Evolutionary conservation across 2,329 filamentous ascomycete genomes (phyloP).

Genomic region (Dactylellina drechsleri): DNA sequence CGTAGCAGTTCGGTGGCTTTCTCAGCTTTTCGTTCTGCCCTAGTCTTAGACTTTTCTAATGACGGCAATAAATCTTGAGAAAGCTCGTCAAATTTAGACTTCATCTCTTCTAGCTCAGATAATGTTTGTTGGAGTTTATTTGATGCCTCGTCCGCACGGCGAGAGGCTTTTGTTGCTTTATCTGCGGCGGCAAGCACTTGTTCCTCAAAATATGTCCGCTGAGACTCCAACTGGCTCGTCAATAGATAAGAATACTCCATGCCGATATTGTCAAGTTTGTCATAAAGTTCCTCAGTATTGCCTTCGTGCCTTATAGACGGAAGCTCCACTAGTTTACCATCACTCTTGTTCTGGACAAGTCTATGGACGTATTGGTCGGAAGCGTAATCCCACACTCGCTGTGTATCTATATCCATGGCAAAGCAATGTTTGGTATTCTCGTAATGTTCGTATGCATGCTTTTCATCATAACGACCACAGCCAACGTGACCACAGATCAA

Average conservation of each 20-base stretch:
- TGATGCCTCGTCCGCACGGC: slow-evolving; percentile 62
- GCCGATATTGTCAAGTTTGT: slow-evolving; percentile 80
- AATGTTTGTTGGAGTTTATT: slow-evolving; percentile 66
- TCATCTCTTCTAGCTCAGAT: slow-evolving; percentile 67
- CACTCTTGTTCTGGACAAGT: slow-evolving; percentile 90
- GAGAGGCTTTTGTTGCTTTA: slow-evolving; percentile 68
- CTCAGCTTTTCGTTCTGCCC: slow-evolving; percentile 74
- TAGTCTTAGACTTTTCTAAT: slow-evolving; percentile 77
- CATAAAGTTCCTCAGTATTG: slow-evolving; percentile 61
- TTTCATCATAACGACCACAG: slow-evolving; percentile 92
- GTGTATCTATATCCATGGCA: slow-evolving; percentile 88
- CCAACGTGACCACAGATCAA: slow-evolving; percentile 70
- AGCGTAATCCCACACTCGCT: slow-evolving; percentile 98
- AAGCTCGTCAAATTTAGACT: slow-evolving; percentile 68
- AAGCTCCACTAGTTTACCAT: slow-evolving; percentile 92
- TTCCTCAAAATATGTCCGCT: slow-evolving; percentile 93
- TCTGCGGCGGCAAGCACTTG: slow-evolving; percentile 87
- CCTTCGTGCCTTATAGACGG: slow-evolving; percentile 63
- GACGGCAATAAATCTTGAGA: slow-evolving; percentile 70
- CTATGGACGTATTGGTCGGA: slow-evolving; percentile 96
- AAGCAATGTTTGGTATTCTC: slow-evolving; percentile 74
- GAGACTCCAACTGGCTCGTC: slow-evolving; percentile 89
- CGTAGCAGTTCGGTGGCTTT: slow-evolving; percentile 81
- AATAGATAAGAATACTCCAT: slow-evolving; percentile 95
- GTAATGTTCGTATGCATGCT: slow-evolving; percentile 62